phyloP scores from a whole-genome alignment of 192 early-diverging fungal genomes.

The Coemansia sp. region DNA sequence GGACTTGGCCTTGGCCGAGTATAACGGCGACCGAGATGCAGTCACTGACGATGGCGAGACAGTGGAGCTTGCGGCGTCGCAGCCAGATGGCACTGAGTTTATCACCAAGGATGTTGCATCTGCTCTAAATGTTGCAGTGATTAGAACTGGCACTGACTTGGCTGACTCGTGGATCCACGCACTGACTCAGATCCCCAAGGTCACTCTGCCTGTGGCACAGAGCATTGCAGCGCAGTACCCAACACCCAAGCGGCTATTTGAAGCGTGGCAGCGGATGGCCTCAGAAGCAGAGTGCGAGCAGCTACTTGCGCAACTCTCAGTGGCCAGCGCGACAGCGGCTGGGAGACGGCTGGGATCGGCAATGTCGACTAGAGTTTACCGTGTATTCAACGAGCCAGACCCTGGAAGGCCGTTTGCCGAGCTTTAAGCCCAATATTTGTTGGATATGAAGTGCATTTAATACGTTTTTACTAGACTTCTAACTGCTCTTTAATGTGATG shows the following conservation, averaged over 20 bases:
- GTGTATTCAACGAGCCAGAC: slow-evolving; percentile 28
- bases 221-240: slow-evolving; percentile 29
- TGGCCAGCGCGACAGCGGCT: slow-evolving; percentile 12
- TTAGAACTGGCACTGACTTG: slow-evolving; percentile 33
- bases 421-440: background rate
- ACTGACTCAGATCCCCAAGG: slow-evolving; percentile 44
- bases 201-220: slow-evolving; percentile 34
- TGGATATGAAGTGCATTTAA: too few relatives aligned
- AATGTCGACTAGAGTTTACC: slow-evolving; percentile 36
- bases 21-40: background rate
- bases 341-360: slow-evolving; percentile 28
- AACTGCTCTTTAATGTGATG: background rate
- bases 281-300: slow-evolving; percentile 5
- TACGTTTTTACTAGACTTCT: background rate
- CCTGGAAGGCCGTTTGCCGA: slow-evolving; percentile 25
- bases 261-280: slow-evolving; percentile 17
- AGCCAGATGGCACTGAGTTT: background rate
- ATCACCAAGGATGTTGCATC: slow-evolving; percentile 15
- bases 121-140: slow-evolving; percentile 13
- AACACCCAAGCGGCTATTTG: slow-evolving; percentile 28
- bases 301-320: slow-evolving; percentile 18
- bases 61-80: background rate
- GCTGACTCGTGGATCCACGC: slow-evolving; percentile 33
- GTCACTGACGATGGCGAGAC: background rate
- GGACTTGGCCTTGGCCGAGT: slow-evolving; percentile 29